A percentile compares a stretch with the other conserved stretches of the same genome.
These are phyloP conservation scores for Otatea glauca DNA, from an alignment of 176 grass and related monocot genomes.

Conservation along the genomic window DNA sequence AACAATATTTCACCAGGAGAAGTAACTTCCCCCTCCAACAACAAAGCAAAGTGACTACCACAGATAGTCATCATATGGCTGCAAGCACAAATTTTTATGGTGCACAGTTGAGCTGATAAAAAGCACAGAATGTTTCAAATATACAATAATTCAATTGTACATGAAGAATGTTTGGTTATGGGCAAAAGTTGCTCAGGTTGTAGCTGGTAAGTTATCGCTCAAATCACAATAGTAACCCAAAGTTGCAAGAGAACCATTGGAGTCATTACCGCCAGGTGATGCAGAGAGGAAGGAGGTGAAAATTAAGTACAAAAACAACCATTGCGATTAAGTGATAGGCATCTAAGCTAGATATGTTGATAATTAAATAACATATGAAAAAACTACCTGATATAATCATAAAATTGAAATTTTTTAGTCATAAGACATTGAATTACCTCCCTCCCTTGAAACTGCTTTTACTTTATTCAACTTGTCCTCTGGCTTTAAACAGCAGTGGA, in stretches of 20 bases:
- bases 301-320: slow-evolving; percentile 20
- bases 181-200: background rate
- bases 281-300: background rate
- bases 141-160: background rate
- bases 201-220: background rate
- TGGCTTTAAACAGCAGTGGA: slow-evolving; percentile 80
- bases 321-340: background rate
- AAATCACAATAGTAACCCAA: background rate
- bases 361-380: slow-evolving; percentile 10
- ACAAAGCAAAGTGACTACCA: background rate
- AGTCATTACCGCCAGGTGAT: slow-evolving; percentile 1
- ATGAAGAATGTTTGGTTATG: slow-evolving; percentile 21
- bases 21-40: background rate
- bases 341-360: background rate
- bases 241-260: background rate
- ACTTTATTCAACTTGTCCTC: slow-evolving; percentile 97
- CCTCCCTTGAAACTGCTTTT: slow-evolving; percentile 83
- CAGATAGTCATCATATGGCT: slow-evolving; percentile 13
- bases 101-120: background rate
- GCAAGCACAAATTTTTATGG: slow-evolving; percentile 6
- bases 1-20: background rate
- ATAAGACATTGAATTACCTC: slow-evolving; percentile 53
- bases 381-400: slow-evolving; percentile 7
- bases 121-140: slow-evolving; percentile 8
- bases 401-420: slow-evolving; percentile 19